These are phyloP conservation scores for Komagataella mondaviorum DNA, from an alignment of 805 yeast species.

Conservation along the genomic window DNA sequence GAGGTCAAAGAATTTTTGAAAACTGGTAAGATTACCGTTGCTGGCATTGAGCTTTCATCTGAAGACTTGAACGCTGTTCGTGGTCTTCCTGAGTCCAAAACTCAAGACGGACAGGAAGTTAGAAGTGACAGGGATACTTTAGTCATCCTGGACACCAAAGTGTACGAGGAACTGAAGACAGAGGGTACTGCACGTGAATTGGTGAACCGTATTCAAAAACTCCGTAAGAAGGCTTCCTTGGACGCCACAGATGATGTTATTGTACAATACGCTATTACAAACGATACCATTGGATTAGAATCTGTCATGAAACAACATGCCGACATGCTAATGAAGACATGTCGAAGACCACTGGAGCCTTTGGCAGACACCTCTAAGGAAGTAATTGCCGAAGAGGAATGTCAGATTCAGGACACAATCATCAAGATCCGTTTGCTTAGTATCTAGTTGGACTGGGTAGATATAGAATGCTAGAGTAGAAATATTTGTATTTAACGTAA, in stretches of 20 bases:
- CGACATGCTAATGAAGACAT: constrained; percentile 61
- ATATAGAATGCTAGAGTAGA: not conserved
- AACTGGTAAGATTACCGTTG: constrained; percentile 69
- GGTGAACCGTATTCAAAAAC: constrained; percentile 92
- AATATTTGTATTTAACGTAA: not conserved
- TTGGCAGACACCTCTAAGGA: constrained; percentile 26
- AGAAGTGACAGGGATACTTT: constrained; percentile 85
- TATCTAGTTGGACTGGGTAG: constrained; percentile 22
- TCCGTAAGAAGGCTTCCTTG: constrained; percentile 91
- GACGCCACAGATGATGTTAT: constrained; percentile 90
- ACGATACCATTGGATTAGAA: constrained; percentile 54
- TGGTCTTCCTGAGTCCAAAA: constrained; percentile 63
- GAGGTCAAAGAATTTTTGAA: constrained; percentile 68
- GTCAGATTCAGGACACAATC: constrained; percentile 64
- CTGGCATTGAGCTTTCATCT: constrained; percentile 72
- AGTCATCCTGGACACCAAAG: constrained; percentile 75
- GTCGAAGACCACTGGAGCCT: constrained; percentile 48
- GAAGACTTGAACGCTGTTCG: constrained; percentile 89
- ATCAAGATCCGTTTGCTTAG: constrained; percentile 69
- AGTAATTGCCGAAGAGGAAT: constrained; percentile 81
- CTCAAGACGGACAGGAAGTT: constrained; percentile 64
- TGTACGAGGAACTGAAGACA: constrained; percentile 77
- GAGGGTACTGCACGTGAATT: constrained; percentile 96
- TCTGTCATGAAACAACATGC: constrained; percentile 49
- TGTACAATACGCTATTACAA: constrained; percentile 67